Base-by-base conservation (phyloP, 2,329 filamentous ascomycete genomes). In the Microsporum canis region DNA sequence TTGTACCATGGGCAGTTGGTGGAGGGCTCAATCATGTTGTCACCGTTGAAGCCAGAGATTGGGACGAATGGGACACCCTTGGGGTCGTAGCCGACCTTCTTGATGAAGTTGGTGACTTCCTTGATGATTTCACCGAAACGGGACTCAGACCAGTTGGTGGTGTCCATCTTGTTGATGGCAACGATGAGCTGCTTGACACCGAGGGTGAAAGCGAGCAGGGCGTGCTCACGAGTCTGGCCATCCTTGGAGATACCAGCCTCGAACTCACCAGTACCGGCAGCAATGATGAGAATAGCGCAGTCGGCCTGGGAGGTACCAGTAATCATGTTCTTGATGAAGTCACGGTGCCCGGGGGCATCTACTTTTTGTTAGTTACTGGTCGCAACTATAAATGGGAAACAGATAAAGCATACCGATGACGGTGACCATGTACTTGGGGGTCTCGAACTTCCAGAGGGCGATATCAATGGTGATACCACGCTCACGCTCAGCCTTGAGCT, bases 261-360 rank as follows among this genome's bases (percentile, higher is more conserved):
- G 88, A 99, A 99, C 87, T 99, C 94, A 96, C 94, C 94, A 90
- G 91, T 96, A 85, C 94, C 94, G 76, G 94, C 91, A 75, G 92
- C 94, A 82, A 99, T 99, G 84, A 99, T 97, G 85, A 99, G 91
- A 80, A 99, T 90, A 77, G 94, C 94, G 83, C 94, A 97, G 78
- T 99, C 94, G 74, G 94, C 94, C 88, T 97, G 94, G 80, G 94
- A 99, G 77, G 94, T 97, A 91, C 94, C 94, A 88, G 94, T 97
- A 81, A 99, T 99, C 94, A 99, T 99, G 91, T 97, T 99, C 92
- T 99, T 99, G 90, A 99, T 97, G 87, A 97, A 99, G 79, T 99
- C 94, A 94, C 94, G 92, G 83, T 99, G 94, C 82, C 94, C 94
- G 76, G 94, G 94, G 80, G 94, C 94, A 77, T 99, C 89, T 88